Evolutionary conservation across 805 yeast species (phyloP).

Genomic region (Sungouiella thailandica): DNA sequence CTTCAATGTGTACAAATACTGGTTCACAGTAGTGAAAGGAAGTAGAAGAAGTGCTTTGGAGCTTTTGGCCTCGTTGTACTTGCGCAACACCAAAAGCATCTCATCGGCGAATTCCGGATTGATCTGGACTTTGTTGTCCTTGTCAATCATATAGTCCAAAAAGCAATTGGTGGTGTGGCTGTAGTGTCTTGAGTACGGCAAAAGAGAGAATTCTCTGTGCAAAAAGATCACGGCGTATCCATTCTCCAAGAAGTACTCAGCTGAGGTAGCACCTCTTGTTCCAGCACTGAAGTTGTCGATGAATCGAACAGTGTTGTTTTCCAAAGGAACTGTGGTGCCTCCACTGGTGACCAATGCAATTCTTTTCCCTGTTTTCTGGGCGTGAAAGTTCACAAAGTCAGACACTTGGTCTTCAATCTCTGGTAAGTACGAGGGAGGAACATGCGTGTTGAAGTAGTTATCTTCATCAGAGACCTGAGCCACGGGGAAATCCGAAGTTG

Average conservation of each 20-base stretch:
- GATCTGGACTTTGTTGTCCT: constrained; percentile 54
- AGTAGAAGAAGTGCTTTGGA: constrained; percentile 56
- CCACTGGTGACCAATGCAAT: constrained; percentile 90
- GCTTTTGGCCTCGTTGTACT: constrained; percentile 47
- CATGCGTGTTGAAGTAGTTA: constrained; percentile 64
- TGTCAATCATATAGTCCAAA: constrained; percentile 71
- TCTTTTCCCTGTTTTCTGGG: constrained; percentile 33
- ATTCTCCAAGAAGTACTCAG: constrained; percentile 79
- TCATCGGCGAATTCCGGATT: constrained; percentile 53
- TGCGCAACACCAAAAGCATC: constrained; percentile 56
- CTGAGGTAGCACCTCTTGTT: constrained; percentile 94
- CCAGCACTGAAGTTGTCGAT: constrained; percentile 98
- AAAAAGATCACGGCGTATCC: constrained; percentile 92
- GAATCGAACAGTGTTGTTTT: constrained; percentile 92
- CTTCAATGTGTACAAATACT: constrained; percentile 80
- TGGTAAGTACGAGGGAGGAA: constrained; percentile 68
- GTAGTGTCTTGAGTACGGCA: constrained; percentile 90
- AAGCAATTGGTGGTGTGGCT: constrained; percentile 81
- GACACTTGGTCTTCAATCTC: constrained; percentile 53
- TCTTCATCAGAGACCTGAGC: constrained; percentile 73
- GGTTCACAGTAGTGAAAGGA: constrained; percentile 94
- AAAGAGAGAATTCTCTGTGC: constrained; percentile 85
- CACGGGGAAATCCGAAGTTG: constrained; percentile 70
- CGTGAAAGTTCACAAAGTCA: constrained; percentile 60
- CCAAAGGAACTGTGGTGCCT: constrained; percentile 97